phyloP scores from a whole-genome alignment of 2,329 filamentous ascomycete species.

The Diaporthe citriasiana region DNA sequence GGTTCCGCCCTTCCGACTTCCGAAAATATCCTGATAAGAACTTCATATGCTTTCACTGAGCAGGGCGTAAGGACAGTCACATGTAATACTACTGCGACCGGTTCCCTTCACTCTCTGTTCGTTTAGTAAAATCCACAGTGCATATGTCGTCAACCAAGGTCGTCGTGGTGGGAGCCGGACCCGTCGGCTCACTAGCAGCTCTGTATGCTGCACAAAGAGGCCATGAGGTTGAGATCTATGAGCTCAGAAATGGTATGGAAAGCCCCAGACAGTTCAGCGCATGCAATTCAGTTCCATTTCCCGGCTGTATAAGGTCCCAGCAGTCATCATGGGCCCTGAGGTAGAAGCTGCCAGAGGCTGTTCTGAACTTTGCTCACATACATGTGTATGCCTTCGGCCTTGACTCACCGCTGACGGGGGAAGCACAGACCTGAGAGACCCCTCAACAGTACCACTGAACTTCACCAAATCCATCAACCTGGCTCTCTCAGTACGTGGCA shows the following conservation, averaged over 20 bases:
- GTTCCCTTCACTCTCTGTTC: not conserved
- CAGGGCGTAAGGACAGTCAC: not conserved
- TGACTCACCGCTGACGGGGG: constrained; percentile 19
- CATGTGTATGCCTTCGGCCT: not conserved
- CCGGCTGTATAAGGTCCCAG: not conserved
- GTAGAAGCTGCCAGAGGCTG: not conserved
- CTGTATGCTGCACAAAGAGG: constrained; percentile 92
- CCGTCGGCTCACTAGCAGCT: constrained; percentile 91
- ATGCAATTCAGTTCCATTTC: not conserved
- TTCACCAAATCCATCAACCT: constrained; percentile 99
- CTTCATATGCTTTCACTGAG: constrained; percentile 14
- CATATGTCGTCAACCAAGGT: constrained; percentile 65
- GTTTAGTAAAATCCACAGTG: too few species aligned
- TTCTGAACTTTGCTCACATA: not conserved
- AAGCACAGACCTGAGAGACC: constrained; percentile 83
- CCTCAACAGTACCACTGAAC: constrained; percentile 86
- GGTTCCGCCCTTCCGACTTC: constrained; percentile 36
- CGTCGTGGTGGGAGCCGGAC: constrained; percentile 90
- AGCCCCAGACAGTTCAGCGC: not conserved
- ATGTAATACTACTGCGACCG: not conserved
- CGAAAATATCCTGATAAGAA: constrained; percentile 31
- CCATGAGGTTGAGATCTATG: constrained; percentile 93
- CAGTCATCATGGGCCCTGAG: not conserved
- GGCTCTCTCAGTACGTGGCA: constrained; percentile 92
- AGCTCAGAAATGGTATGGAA: constrained; percentile 84